phyloP scores from a whole-genome alignment of 2,329 filamentous ascomycete species.

The Rhynchosporium graminicola region DNA sequence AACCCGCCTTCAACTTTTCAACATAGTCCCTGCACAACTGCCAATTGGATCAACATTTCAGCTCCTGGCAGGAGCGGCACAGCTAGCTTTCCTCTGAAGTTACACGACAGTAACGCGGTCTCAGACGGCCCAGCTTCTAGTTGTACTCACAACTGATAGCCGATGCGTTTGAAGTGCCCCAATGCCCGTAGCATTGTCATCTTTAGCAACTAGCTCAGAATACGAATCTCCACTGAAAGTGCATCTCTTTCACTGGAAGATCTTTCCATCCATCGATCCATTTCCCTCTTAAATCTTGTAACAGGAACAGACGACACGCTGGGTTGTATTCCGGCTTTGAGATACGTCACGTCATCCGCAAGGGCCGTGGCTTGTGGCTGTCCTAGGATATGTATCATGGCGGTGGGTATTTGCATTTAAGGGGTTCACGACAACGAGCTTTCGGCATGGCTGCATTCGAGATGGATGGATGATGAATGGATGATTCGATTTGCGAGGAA shows the following conservation, averaged over 20 bases:
- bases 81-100: not conserved
- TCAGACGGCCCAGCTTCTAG: not conserved
- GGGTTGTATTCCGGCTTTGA: not conserved
- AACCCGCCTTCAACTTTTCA: too few species aligned
- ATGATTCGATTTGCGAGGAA: not conserved
- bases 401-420: constrained; percentile 3
- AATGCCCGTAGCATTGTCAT: too few species aligned
- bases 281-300: not conserved
- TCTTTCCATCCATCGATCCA: too few species aligned
- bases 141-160: not conserved
- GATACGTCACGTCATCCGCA: not conserved
- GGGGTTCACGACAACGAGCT: not conserved
- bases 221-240: too few species aligned
- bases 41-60: too few species aligned
- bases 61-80: constrained; percentile 5
- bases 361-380: constrained; percentile 1
- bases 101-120: not conserved
- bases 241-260: too few species aligned
- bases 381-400: not conserved
- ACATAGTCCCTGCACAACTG: too few species aligned
- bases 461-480: not conserved
- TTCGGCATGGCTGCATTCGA: not conserved
- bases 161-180: too few species aligned
- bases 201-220: too few species aligned
- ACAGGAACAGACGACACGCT: not conserved